A percentile compares a stretch with the other conserved stretches of the same genome.
Conservation (phyloP, 2,329 filamentous ascomycete species). For the Bipolaris oryzae region DNA sequence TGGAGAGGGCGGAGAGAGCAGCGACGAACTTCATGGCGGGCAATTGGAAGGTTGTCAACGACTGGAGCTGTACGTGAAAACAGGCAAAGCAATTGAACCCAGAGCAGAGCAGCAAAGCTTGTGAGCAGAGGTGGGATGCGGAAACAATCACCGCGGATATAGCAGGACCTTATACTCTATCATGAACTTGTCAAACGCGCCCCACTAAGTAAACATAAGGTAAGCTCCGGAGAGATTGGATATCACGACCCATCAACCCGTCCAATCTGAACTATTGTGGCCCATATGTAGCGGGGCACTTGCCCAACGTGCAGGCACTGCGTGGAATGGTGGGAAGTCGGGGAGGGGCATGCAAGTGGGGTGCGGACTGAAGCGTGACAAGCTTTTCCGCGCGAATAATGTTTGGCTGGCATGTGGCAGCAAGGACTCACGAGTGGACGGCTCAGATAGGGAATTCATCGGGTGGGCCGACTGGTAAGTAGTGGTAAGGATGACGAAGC, state of each 20-base stretch:
- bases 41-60: slow-evolving; percentile 4
- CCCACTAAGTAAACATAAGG: slow-evolving; percentile 23
- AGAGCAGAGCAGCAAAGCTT: slow-evolving; percentile 9
- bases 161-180: slow-evolving; percentile 32
- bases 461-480: slow-evolving; percentile 10
- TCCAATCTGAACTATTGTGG: slow-evolving; percentile 16
- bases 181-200: slow-evolving; percentile 6
- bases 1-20: slow-evolving; percentile 31
- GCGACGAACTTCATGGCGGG: slow-evolving; percentile 38
- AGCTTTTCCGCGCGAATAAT: slow-evolving; percentile 21
- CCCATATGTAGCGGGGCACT: slow-evolving; percentile 17
- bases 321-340: slow-evolving; percentile 9
- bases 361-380: slow-evolving; percentile 20
- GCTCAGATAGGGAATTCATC: not conserved
- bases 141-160: slow-evolving; percentile 3
- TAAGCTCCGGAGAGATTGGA: slow-evolving; percentile 18
- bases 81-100: slow-evolving; percentile 13
- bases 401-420: not conserved
- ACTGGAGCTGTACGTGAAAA: not conserved
- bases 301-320: slow-evolving; percentile 12
- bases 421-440: not conserved
- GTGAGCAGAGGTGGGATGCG: slow-evolving; percentile 8
- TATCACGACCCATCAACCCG: slow-evolving; percentile 4
- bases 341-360: slow-evolving; percentile 32
- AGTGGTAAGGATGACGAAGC: slow-evolving; percentile 25